These are phyloP conservation scores for Nannochloropsis granulata DNA, from an alignment of 108 stramenopile species.

Conservation along the genomic window DNA sequence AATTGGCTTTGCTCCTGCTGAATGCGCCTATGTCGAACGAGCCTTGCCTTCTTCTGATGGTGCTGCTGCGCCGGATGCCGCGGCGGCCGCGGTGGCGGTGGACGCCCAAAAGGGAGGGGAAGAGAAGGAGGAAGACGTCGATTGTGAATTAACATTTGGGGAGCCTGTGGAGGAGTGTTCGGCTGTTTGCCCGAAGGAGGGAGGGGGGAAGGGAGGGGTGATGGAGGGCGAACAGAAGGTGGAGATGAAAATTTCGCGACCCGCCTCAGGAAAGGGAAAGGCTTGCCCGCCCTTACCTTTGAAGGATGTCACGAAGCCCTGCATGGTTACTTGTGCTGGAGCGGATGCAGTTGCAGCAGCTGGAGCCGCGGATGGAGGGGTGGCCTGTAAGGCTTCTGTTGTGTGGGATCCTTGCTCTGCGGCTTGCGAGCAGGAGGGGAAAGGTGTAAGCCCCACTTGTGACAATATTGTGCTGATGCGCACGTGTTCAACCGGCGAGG, in stretches of 20 bases:
- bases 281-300: not conserved
- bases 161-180: not conserved
- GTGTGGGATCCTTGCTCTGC: not conserved
- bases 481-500: not conserved
- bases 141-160: not conserved
- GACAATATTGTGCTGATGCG: not conserved
- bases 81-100: not conserved
- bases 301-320: not conserved
- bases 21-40: conserved; percentile 4
- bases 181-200: not conserved
- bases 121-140: not conserved
- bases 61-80: not conserved
- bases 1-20: conserved; percentile 61
- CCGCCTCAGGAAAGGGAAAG: not conserved
- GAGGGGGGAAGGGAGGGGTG: not conserved
- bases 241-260: not conserved
- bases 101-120: not conserved
- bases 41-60: not conserved
- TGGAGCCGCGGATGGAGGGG: too few relatives aligned
- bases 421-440: not conserved
- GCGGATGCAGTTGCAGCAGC: not conserved
- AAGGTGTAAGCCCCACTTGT: not conserved
- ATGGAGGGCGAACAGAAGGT: not conserved
- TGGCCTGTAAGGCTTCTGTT: not conserved
- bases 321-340: not conserved